These are phyloP conservation scores for Euptelea pleiosperma DNA, from an alignment of 164 flowering plant genomes.

Conservation along the genomic window DNA sequence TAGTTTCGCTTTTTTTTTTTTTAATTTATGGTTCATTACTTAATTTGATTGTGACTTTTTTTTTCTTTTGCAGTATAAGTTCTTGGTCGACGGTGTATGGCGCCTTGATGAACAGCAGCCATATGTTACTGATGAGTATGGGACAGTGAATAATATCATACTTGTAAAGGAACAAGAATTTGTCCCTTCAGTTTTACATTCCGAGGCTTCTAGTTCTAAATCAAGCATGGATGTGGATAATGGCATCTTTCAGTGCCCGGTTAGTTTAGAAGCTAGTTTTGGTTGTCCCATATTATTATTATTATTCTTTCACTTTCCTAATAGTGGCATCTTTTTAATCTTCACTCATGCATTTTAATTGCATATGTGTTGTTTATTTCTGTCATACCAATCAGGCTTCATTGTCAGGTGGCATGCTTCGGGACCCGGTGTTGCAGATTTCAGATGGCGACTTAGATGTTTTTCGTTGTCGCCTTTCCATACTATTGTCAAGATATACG, in stretches of 20 bases:
- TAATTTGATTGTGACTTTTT: neutral
- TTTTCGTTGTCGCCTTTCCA: slow-evolving; percentile 25
- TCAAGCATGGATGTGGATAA: slow-evolving; percentile 26
- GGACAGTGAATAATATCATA: slow-evolving; percentile 33
- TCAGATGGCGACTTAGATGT: slow-evolving; percentile 26
- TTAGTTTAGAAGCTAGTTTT: slow-evolving; percentile 11
- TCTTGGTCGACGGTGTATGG: slow-evolving; percentile 52
- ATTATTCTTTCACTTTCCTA: neutral
- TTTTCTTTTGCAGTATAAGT: slow-evolving; percentile 35
- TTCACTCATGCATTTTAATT: slow-evolving; percentile 1
- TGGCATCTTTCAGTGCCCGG: slow-evolving; percentile 14
- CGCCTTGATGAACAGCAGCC: slow-evolving; percentile 31
- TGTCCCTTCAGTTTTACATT: slow-evolving; percentile 14
- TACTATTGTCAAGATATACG: slow-evolving; percentile 34
- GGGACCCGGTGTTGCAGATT: slow-evolving; percentile 18
- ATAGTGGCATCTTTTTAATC: neutral
- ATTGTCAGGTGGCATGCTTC: slow-evolving; percentile 20
- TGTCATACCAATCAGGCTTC: slow-evolving; percentile 26
- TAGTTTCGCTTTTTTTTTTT: too few relatives aligned
- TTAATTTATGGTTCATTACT: neutral
- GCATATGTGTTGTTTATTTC: slow-evolving; percentile 2
- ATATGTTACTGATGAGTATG: slow-evolving; percentile 27
- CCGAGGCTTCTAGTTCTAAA: slow-evolving; percentile 13
- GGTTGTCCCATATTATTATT: neutral
- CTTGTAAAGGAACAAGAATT: slow-evolving; percentile 27